A percentile compares a stretch with the other conserved stretches of the same genome.
phyloP scores from a whole-genome alignment of 1,284 basidiomycete species.

The Sporisorium exsertum region DNA sequence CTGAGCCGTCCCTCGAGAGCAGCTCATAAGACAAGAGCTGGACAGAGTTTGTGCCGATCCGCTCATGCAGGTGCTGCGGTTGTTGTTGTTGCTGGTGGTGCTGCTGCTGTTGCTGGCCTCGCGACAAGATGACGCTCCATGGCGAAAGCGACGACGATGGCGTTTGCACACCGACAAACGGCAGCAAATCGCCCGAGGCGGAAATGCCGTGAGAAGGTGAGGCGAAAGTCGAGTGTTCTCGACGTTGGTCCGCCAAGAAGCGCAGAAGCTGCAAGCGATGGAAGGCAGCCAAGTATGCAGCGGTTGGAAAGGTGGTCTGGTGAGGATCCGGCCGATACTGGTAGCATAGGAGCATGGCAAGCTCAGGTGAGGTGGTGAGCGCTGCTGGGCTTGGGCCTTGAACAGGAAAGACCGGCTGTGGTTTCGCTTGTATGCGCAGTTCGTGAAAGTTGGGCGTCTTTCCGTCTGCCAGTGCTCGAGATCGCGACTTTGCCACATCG shows the following conservation, averaged over 20 bases:
- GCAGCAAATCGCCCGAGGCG: conserved; percentile 37
- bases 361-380: conserved; percentile 50
- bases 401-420: conserved; percentile 27
- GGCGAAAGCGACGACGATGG: conserved; percentile 3
- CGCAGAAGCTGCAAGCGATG: conserved; percentile 40
- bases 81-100: conserved; percentile 34
- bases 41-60: conserved; percentile 1
- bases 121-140: conserved; percentile 34
- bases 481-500: not conserved
- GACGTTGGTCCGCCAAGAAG: conserved; percentile 41
- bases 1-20: conserved; percentile 21
- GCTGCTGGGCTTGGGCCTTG: conserved; percentile 20
- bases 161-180: conserved; percentile 42
- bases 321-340: conserved; percentile 17
- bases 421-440: conserved; percentile 14
- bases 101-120: conserved; percentile 25
- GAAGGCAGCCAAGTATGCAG: conserved; percentile 40
- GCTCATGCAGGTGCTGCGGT: conserved; percentile 17
- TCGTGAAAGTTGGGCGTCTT: conserved; percentile 18
- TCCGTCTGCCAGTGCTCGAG: conserved; percentile 9
- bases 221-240: conserved; percentile 38
- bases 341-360: conserved; percentile 48
- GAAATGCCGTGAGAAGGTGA: conserved; percentile 46
- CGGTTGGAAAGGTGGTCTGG: conserved; percentile 7
- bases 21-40: conserved; percentile 46